These are phyloP conservation scores for Fusarium incarnatum DNA, from an alignment of 2,329 filamentous ascomycete genomes.

Conservation along the genomic window DNA sequence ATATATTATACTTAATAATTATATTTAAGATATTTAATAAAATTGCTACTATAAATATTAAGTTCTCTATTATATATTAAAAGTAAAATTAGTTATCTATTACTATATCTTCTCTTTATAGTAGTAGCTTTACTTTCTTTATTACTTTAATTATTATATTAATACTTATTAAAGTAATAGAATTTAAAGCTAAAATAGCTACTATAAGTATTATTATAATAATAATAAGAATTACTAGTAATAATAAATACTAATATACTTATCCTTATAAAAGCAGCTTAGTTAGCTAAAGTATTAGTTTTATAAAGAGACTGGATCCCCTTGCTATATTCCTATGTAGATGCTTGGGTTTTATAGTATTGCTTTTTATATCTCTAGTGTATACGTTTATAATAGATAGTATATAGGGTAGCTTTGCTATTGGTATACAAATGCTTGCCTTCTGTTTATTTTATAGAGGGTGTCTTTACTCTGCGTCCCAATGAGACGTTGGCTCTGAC, in stretches of 20 bases:
- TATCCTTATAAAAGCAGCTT: conserved; percentile 7
- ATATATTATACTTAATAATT: no score
- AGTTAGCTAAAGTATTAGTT: not conserved
- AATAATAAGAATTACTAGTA: no score
- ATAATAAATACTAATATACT: not conserved
- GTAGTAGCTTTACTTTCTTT: no score
- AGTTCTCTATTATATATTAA: no score
- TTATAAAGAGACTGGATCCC: not conserved
- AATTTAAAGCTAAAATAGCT: no score
- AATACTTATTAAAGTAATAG: no score
- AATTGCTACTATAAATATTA: no score
- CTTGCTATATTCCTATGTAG: conserved; percentile 1
- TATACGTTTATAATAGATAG: conserved; percentile 4
- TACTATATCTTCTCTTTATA: no score
- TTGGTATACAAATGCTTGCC: conserved; percentile 7
- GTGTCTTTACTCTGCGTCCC: not conserved
- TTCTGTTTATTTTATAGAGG: conserved; percentile 7
- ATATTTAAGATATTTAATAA: no score
- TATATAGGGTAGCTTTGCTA: conserved; percentile 16
- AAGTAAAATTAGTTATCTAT: no score
- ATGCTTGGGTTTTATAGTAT: not conserved
- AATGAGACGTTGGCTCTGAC: not conserved
- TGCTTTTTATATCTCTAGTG: not conserved
- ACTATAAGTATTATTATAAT: no score
- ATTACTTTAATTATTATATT: no score